phyloP scores from a whole-genome alignment of 2,329 filamentous ascomycete genomes.

The Colletotrichum godetiae region DNA sequence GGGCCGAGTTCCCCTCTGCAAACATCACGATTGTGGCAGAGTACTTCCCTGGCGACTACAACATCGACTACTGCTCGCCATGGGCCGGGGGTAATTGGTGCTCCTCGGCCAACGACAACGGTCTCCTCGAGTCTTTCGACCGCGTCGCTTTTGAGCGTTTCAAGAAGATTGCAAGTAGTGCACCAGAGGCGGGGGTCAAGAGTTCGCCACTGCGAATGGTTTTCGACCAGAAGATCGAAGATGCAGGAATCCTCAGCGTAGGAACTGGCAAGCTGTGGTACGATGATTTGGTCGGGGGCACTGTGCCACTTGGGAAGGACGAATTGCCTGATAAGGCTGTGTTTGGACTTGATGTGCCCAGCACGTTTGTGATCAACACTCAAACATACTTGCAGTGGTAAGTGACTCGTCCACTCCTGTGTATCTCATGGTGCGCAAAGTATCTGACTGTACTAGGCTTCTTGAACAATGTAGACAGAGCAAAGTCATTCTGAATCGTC shows the following conservation, averaged over 20 bases:
- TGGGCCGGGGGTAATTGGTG: constrained; percentile 84
- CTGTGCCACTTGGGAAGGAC: constrained; percentile 41
- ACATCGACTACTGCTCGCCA: constrained; percentile 89
- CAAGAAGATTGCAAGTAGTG: constrained; percentile 25
- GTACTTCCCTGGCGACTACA: constrained; percentile 94
- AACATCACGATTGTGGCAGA: constrained; percentile 79
- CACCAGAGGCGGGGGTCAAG: constrained; percentile 27
- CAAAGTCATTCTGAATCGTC: constrained; percentile 76
- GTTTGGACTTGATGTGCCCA: constrained; percentile 48
- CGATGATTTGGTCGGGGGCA: constrained; percentile 50
- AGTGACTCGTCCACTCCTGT: not conserved
- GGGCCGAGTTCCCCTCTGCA: constrained; percentile 1
- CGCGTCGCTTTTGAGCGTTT: constrained; percentile 38
- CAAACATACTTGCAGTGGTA: constrained; percentile 85
- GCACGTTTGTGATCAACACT: constrained; percentile 70
- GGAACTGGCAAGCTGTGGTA: constrained; percentile 54
- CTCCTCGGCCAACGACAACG: constrained; percentile 70
- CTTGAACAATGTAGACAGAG: constrained; percentile 81
- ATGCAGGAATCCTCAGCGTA: constrained; percentile 45
- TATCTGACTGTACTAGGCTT: constrained; percentile 52
- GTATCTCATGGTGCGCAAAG: not conserved
- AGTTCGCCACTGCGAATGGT: constrained; percentile 37
- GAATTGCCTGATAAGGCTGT: constrained; percentile 47
- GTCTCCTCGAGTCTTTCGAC: constrained; percentile 34
- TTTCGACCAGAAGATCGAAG: constrained; percentile 37